Conservation (phyloP, 1,139 yeast genomes). For the Taphrina deformans region DNA sequence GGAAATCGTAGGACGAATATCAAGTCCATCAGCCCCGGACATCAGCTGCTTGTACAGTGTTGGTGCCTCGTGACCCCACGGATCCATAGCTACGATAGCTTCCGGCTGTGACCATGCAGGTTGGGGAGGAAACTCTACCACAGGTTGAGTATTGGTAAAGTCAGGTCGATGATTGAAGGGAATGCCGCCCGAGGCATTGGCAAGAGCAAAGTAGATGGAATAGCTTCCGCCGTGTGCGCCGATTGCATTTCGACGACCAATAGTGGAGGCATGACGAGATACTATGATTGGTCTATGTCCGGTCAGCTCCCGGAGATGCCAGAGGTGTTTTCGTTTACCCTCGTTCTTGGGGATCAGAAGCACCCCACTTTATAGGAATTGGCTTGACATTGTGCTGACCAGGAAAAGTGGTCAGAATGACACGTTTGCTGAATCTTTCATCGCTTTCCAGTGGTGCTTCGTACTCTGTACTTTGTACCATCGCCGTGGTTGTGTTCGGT, state of each 20-base stretch:
- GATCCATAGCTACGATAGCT: slow-evolving; percentile 63
- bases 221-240: slow-evolving; percentile 66
- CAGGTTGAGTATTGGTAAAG: slow-evolving; percentile 63
- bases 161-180: slow-evolving; percentile 57
- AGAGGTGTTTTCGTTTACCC: too few relatives aligned
- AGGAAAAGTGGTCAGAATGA: slow-evolving; percentile 47
- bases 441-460: slow-evolving; percentile 4
- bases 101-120: slow-evolving; percentile 56
- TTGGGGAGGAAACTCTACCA: slow-evolving; percentile 55
- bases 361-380: slow-evolving; percentile 56
- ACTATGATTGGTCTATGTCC: slow-evolving; percentile 48
- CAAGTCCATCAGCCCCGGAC: slow-evolving; percentile 50
- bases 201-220: slow-evolving; percentile 61
- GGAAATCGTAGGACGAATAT: slow-evolving; percentile 61
- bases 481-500: neutral
- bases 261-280: slow-evolving; percentile 48
- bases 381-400: slow-evolving; percentile 54
- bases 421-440: slow-evolving; percentile 17
- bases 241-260: slow-evolving; percentile 53
- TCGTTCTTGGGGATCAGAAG: slow-evolving; percentile 51
- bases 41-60: slow-evolving; percentile 54
- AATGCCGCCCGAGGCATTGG: slow-evolving; percentile 58
- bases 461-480: neutral
- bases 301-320: neutral
- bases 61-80: slow-evolving; percentile 63